Percentiles rank a stretch among this genome's conserved stretches.
Evolutionary conservation across 2,329 filamentous ascomycete genomes (phyloP).

Genomic region (Sphaerulina musiva): DNA sequence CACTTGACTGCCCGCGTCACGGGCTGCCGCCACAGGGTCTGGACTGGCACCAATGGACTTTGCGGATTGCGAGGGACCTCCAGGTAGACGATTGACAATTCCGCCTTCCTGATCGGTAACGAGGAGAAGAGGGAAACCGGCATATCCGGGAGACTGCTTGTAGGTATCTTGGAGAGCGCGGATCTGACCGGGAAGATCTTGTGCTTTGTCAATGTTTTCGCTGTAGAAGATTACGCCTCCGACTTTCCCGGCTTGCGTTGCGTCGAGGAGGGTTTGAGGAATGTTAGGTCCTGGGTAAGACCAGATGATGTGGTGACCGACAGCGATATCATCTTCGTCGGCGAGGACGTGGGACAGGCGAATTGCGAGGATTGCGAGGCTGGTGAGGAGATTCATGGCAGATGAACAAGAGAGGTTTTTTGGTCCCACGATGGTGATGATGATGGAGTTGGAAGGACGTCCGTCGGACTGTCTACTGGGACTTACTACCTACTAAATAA

Average conservation of each 20-base stretch:
- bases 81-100: slow-evolving; percentile 16
- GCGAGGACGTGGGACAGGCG: not conserved
- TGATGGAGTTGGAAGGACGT: not conserved
- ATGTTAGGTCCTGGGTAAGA: slow-evolving; percentile 13
- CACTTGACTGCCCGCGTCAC: slow-evolving; percentile 7
- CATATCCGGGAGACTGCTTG: slow-evolving; percentile 9
- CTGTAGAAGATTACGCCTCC: slow-evolving; percentile 19
- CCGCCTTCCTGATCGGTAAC: slow-evolving; percentile 19
- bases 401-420: not conserved
- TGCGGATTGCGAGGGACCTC: slow-evolving; percentile 12
- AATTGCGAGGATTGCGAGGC: not conserved
- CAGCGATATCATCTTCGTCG: slow-evolving; percentile 3
- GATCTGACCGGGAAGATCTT: slow-evolving; percentile 11
- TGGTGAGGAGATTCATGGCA: not conserved
- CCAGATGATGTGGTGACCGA: slow-evolving; percentile 18
- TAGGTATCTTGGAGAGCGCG: slow-evolving; percentile 12
- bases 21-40: slow-evolving; percentile 8
- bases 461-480: no score
- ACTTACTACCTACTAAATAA: no score
- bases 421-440: not conserved
- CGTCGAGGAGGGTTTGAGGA: slow-evolving; percentile 8
- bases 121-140: slow-evolving; percentile 14
- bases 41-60: slow-evolving; percentile 10
- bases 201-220: slow-evolving; percentile 14
- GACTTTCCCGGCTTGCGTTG: slow-evolving; percentile 13